Evolutionary conservation across 1,139 yeast genomes (phyloP).

Genomic region (Yamadazyma spencermartinsiae): DNA sequence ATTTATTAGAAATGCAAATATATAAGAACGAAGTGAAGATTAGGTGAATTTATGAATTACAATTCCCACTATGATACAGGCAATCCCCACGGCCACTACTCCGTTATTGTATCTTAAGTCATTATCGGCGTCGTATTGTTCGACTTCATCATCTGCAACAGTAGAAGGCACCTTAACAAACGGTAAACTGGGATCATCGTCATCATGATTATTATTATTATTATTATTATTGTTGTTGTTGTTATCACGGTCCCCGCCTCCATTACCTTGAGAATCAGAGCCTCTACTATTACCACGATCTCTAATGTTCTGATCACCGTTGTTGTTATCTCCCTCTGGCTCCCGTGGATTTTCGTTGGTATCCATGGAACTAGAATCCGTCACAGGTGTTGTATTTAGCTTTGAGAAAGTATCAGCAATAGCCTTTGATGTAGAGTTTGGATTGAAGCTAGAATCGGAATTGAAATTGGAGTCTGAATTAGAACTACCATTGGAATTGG

Average conservation of each 20-base stretch:
- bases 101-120: conserved; percentile 11
- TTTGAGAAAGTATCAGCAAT: too few relatives aligned
- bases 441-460: neutral
- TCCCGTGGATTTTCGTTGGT: neutral
- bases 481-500: neutral
- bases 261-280: neutral
- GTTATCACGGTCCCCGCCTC: neutral
- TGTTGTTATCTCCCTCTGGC: too few relatives aligned
- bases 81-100: conserved; percentile 9
- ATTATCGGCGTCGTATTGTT: conserved; percentile 9
- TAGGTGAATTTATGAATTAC: conserved; percentile 9
- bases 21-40: neutral
- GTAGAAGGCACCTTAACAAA: neutral
- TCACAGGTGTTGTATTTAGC: neutral
- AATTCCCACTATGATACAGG: conserved; percentile 9
- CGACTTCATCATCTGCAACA: neutral
- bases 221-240: neutral
- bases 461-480: neutral
- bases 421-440: neutral
- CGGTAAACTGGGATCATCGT: conserved; percentile 1
- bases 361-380: neutral
- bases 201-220: neutral
- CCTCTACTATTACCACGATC: neutral
- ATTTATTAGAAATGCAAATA: neutral
- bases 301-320: neutral